A percentile compares a stretch with the other conserved stretches of the same genome.
Evolutionary conservation across 306 rosid genomes (phyloP).

Genomic region (Cicer judaicum): DNA sequence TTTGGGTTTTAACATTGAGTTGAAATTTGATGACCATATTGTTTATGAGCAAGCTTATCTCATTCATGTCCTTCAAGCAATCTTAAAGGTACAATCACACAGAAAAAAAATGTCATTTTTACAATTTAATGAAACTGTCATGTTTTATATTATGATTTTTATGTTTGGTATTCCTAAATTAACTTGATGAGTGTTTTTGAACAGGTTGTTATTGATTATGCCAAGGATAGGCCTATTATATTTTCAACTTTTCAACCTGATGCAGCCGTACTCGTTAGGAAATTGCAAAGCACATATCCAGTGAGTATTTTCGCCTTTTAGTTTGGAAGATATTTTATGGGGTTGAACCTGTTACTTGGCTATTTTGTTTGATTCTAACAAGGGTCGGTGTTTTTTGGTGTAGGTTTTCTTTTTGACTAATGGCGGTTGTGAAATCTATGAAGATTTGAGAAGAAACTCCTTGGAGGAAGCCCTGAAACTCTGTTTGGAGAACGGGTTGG

Average conservation of each 20-base stretch:
- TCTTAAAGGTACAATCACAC: constrained; percentile 51
- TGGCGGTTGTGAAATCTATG: constrained; percentile 75
- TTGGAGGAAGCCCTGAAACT: constrained; percentile 91
- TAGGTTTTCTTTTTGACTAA: constrained; percentile 93
- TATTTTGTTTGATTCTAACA: not conserved
- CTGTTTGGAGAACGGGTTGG: constrained; percentile 77
- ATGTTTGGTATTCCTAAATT: not conserved
- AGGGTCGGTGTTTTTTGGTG: not conserved
- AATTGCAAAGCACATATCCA: constrained; percentile 68
- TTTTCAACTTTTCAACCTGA: constrained; percentile 86
- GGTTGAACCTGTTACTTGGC: not conserved
- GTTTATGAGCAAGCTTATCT: constrained; percentile 61
- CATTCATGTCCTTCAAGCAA: constrained; percentile 55
- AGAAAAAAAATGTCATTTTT: not conserved
- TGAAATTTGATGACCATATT: constrained; percentile 75
- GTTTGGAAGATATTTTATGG: not conserved
- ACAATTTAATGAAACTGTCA: not conserved
- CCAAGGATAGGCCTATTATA: constrained; percentile 66
- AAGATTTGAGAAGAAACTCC: constrained; percentile 84
- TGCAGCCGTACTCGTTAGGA: constrained; percentile 61
- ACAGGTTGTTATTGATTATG: constrained; percentile 65
- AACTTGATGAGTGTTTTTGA: constrained; percentile 30
- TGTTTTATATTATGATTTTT: not conserved
- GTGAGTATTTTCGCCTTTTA: constrained; percentile 47
- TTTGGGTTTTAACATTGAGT: constrained; percentile 78